Evolutionary conservation across 164 flowering plant species (phyloP), one percentile per base, ranked within the genome.

Genomic region (Macadamia integrifolia): DNA sequence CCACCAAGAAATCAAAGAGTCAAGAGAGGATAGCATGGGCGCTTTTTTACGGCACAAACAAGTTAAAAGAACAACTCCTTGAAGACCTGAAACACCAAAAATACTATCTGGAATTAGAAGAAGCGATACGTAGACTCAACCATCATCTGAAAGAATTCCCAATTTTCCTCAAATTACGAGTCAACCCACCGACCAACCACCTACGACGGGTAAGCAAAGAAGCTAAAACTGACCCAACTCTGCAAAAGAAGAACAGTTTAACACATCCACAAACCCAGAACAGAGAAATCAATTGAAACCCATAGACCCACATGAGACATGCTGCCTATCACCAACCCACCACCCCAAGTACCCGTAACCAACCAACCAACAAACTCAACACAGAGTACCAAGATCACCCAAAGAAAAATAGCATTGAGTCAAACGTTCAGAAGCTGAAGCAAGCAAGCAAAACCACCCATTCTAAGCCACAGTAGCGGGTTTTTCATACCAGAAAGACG

Each of bases 101-200:
- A 11, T 59, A 29, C 17, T 35, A 2, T 35, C 40, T 35, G 40
- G 63, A 50, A 71, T 46, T 43, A 35, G 17, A 61, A 56, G 50
- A 64, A 65, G 29, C 58, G 46, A 75, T 18, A 50, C 32, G 35
- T 14, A 6, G 55, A 70, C 35, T 64, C 48, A 29, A 50, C 52
- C 28, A 58, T 43, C 35, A 23, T 43, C 15, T 6, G 40, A 56
- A 42, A 66, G 52, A 63, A 55, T 65, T 60, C 28, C 42, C 23
- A 61, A 50, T 58, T 31, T 48, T 3, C 18, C 63, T 31, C 63
- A 17, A 30, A 67, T 58, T 56, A 9, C 1, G 81, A 82, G 90
- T 86, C 90, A 84, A 84, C 86, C 83, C 76, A 77, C 75, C 78
- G 82, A 82, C 81, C 84, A 72, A 84, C 86, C 84, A 84, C 87